These are phyloP conservation scores for Wallacemonas rigidus DNA, from an alignment of 208 protist species.

Conservation along the genomic window DNA sequence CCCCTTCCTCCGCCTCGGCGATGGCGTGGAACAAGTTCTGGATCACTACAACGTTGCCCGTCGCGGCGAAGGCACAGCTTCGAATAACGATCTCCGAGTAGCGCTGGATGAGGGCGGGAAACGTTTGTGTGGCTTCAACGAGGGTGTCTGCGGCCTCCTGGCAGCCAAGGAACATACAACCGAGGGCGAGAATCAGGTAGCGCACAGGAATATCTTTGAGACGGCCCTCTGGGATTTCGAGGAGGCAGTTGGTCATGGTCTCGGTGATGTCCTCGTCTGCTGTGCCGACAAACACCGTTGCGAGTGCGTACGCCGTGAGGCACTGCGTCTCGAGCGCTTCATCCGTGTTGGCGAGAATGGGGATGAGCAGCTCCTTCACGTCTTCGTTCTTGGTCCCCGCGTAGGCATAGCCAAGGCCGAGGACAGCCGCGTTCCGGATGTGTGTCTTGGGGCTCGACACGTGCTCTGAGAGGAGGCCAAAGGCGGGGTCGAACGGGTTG, in stretches of 20 bases:
- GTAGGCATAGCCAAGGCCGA: constrained; percentile 98
- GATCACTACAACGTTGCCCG: constrained; percentile 98
- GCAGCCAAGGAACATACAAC: constrained; percentile 95
- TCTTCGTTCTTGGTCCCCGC: constrained; percentile 94
- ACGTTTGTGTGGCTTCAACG: constrained; percentile 90
- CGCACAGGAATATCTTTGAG: constrained; percentile 74
- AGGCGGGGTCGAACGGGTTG: constrained; percentile 94
- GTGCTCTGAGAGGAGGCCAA: constrained; percentile 91
- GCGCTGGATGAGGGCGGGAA: constrained; percentile 73
- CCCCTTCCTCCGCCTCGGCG: constrained; percentile 85
- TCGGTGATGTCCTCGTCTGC: constrained; percentile 95
- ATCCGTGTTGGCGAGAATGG: constrained; percentile 92
- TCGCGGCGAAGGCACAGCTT: constrained; percentile 98
- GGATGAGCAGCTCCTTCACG: constrained; percentile 94
- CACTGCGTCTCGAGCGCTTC: constrained; percentile 92
- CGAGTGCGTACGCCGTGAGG: constrained; percentile 95
- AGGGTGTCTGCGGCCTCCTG: constrained; percentile 93
- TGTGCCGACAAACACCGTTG: constrained; percentile 96
- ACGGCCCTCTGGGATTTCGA: constrained; percentile 79
- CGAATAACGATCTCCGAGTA: constrained; percentile 95
- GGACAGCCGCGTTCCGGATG: constrained; percentile 90
- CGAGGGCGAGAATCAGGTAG: constrained; percentile 95
- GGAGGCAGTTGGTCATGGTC: constrained; percentile 91
- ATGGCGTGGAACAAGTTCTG: constrained; percentile 97
- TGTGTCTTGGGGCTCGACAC: constrained; percentile 66